These are phyloP conservation scores for Plasmodium adleri DNA, from an alignment of 169 alveolate species.

Conservation along the genomic window DNA sequence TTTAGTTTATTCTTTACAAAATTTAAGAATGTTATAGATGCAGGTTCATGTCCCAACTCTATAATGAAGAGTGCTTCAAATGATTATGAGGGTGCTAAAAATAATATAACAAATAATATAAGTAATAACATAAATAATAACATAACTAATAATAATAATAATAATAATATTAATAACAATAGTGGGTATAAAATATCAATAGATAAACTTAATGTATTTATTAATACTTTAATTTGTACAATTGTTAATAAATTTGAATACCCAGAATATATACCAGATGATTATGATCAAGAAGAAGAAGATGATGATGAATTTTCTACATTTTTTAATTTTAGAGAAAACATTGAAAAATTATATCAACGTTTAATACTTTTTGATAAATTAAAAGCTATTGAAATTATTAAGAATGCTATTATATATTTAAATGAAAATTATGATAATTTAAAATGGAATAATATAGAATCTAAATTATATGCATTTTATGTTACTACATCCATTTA, in stretches of 20 bases:
- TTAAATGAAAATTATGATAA: constrained; percentile 51
- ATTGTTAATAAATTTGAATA: constrained; percentile 61
- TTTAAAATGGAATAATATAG: constrained; percentile 62
- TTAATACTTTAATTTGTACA: constrained; percentile 32
- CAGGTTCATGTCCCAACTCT: not conserved
- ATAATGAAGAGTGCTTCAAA: not conserved
- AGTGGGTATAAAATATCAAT: constrained; percentile 41
- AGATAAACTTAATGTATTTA: constrained; percentile 36
- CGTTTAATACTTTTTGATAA: constrained; percentile 66
- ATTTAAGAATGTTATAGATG: constrained; percentile 40
- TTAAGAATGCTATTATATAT: constrained; percentile 52
- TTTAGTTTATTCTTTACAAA: constrained; percentile 71
- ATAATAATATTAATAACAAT: not conserved
- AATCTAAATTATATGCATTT: constrained; percentile 58
- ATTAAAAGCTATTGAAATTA: constrained; percentile 64
- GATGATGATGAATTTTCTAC: constrained; percentile 67
- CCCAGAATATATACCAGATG: constrained; percentile 44
- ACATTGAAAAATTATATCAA: constrained; percentile 61
- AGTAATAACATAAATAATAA: not conserved
- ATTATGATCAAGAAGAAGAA: constrained; percentile 73
- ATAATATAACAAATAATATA: not conserved
- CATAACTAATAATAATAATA: not conserved
- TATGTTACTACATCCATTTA: constrained; percentile 60
- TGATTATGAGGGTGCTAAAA: constrained; percentile 6
- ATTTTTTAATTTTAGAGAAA: constrained; percentile 50